Conservation (phyloP, 495 filamentous ascomycete genomes). For the Aspergillus campestris region DNA sequence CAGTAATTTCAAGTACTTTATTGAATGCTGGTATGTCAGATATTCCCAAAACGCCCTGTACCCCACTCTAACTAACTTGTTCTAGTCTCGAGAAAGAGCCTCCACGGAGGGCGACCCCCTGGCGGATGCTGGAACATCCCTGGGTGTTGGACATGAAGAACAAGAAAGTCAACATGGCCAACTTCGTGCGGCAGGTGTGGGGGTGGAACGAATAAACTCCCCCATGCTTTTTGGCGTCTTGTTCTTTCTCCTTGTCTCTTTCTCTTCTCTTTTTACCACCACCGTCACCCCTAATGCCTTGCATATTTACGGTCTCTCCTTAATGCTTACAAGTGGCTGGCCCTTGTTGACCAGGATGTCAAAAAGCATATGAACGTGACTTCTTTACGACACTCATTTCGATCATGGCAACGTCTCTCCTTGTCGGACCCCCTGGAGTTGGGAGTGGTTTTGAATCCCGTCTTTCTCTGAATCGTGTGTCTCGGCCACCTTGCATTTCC, state of each 20-base stretch:
- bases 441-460: conserved; percentile 9
- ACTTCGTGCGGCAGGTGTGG: conserved; percentile 90
- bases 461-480: conserved; percentile 9
- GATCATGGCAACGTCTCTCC: conserved; percentile 13
- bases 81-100: conserved; percentile 88
- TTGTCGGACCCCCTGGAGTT: conserved; percentile 14
- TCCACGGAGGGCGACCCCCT: conserved; percentile 76
- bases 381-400: conserved; percentile 24
- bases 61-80: conserved; percentile 2
- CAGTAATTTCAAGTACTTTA: conserved; percentile 96
- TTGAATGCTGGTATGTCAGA: conserved; percentile 89
- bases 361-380: conserved; percentile 25
- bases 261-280: conserved; percentile 2
- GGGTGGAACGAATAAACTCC: conserved; percentile 64
- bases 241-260: conserved; percentile 1
- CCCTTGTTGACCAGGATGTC: conserved; percentile 39
- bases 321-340: conserved; percentile 34
- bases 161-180: conserved; percentile 94
- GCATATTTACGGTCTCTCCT: conserved; percentile 16
- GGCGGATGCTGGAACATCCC: conserved; percentile 98
- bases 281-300: conserved; percentile 11
- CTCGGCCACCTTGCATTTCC: not conserved
- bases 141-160: conserved; percentile 95
- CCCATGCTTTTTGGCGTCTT: conserved; percentile 1
- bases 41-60: not conserved